Base-by-base conservation (phyloP, 257 asterid genomes). In the Knoxia roxburghii region DNA sequence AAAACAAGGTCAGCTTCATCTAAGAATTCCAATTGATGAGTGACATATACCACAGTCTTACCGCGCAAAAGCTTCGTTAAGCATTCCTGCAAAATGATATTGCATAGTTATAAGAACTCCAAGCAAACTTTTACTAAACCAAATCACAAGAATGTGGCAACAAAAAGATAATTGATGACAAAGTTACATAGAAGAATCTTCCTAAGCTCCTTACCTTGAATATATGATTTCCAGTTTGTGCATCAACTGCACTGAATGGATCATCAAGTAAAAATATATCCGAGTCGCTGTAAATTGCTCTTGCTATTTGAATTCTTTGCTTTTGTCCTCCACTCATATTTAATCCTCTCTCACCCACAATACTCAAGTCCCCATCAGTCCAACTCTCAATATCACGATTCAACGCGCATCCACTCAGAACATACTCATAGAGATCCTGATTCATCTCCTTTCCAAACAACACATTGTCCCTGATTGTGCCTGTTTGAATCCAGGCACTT, bases 201-300 rank as follows among this genome's bases (percentile, higher is more conserved):
- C 52, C 14, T 46, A 33, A 27, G 10, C 52, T 15, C 6, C 76
- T 84, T 77, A 75, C 96, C 89, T 85, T 90, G 72, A 86, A 90
- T 80, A 90, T 86, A 60, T 88, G 96, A 76, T 86, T 87, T 6
- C 97, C 97, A 0, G 97, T 90, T 59, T 85, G 86, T 32, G 90
- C 96, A 79, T 88, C 97, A 43, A 90, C 97, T 0, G 95, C 95
- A 45, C 97, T 88, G 72, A 90, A 88, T 68, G 96, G 97, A 79
- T 90, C 96, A 39, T 90, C 96, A 0, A 90, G 82, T 67, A 88
- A 69, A 73, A 82, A 81, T 70, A 89, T 74, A 76, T 88, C 91
- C 0, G 95, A 76, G 65, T 82, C 80, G 66, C 86, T 86, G 37
- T 90, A 88, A 39, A 90, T 75, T 2, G 96, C 97, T 61, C 97